A percentile compares a stretch with the other conserved stretches of the same genome.
These are phyloP conservation scores for Lentithecium fluviatile DNA, from an alignment of 495 filamentous ascomycete species.

Conservation along the genomic window DNA sequence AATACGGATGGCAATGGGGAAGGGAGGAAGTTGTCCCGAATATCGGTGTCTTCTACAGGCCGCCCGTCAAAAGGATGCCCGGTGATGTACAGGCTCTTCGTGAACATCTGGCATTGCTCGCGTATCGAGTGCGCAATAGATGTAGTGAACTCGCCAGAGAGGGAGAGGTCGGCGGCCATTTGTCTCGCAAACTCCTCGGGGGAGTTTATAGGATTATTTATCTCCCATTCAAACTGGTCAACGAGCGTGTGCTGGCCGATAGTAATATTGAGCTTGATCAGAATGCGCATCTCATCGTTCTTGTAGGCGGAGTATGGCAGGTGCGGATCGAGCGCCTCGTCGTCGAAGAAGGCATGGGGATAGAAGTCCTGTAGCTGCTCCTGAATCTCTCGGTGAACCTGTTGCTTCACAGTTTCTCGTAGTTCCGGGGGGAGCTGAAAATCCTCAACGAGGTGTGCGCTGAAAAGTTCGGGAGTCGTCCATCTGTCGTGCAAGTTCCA, in stretches of 20 bases:
- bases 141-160: constrained; percentile 94
- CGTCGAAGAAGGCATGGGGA: constrained; percentile 83
- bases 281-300: constrained; percentile 96
- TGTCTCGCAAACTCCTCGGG: constrained; percentile 89
- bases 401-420: constrained; percentile 63
- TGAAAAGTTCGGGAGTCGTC: constrained; percentile 74
- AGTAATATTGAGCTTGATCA: constrained; percentile 94
- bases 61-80: constrained; percentile 94
- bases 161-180: constrained; percentile 86
- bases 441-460: constrained; percentile 87
- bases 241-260: constrained; percentile 92
- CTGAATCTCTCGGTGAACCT: constrained; percentile 74
- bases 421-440: constrained; percentile 73
- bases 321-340: constrained; percentile 86
- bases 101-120: constrained; percentile 92
- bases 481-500: constrained; percentile 95
- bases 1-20: constrained; percentile 81
- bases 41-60: constrained; percentile 85
- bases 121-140: constrained; percentile 96
- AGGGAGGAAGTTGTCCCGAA: constrained; percentile 79
- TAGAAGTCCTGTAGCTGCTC: constrained; percentile 93
- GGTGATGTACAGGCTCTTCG: constrained; percentile 86
- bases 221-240: constrained; percentile 99
- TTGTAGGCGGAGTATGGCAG: constrained; percentile 92
- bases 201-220: constrained; percentile 89